These are phyloP conservation scores for Clausena lansium DNA, from an alignment of 345 rosid genomes.

Conservation along the genomic window DNA sequence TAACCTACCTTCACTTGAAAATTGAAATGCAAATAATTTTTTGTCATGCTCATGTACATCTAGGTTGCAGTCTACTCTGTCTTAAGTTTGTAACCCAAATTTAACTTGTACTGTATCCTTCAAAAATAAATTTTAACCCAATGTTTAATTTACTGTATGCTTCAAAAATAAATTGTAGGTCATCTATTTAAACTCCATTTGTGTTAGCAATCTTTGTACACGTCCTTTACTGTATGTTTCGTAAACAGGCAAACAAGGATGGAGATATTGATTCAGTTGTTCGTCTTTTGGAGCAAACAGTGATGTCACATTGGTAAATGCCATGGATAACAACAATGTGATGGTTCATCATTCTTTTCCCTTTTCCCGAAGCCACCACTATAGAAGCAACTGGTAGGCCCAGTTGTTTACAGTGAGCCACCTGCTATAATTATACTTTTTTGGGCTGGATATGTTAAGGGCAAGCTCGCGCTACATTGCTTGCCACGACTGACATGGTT, in stretches of 20 bases:
- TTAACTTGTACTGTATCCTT: neutral
- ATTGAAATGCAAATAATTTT: neutral
- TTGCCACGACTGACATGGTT: slow-evolving; percentile 59
- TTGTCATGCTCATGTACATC: neutral
- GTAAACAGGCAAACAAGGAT: slow-evolving; percentile 78
- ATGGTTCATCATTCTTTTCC: slow-evolving; percentile 32
- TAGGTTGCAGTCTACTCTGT: neutral
- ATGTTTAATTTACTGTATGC: neutral
- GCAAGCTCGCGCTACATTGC: slow-evolving; percentile 27
- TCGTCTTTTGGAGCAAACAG: slow-evolving; percentile 71
- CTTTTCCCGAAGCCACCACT: slow-evolving; percentile 39
- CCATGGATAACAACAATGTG: slow-evolving; percentile 44
- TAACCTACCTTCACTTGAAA: neutral
- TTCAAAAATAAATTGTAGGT: too few relatives aligned
- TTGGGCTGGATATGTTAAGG: slow-evolving; percentile 48
- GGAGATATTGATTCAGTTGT: slow-evolving; percentile 88
- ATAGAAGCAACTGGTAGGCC: slow-evolving; percentile 53
- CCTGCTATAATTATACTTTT: slow-evolving; percentile 6
- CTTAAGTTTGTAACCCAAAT: neutral
- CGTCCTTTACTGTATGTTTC: neutral
- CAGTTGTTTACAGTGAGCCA: slow-evolving; percentile 40
- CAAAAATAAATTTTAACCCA: too few relatives aligned
- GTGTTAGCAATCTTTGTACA: neutral
- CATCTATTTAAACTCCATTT: neutral
- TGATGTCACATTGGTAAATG: slow-evolving; percentile 39